A percentile compares a stretch with the other conserved stretches of the same genome.
Conservation (phyloP, 2,329 filamentous ascomycete species). For the Nannizzia gypsea region DNA sequence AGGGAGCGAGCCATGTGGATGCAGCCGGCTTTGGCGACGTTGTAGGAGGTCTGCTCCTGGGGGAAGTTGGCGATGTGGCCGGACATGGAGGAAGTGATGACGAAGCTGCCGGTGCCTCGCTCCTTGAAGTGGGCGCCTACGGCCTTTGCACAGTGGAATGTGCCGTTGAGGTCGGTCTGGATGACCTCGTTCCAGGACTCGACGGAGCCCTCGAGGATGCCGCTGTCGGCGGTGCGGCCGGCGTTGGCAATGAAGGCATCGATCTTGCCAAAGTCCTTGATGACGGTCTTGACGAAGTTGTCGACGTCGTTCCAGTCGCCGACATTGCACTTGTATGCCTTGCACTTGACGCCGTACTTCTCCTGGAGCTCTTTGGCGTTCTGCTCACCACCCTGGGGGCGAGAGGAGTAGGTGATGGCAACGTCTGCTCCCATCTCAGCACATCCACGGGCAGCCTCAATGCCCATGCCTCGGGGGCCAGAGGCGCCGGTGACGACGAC, state of each 20-base stretch:
- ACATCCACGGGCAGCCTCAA: slow-evolving; percentile 53
- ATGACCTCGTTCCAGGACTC: slow-evolving; percentile 67
- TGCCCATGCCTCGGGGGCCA: slow-evolving; percentile 56
- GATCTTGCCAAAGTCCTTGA: slow-evolving; percentile 59
- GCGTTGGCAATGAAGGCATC: slow-evolving; percentile 59
- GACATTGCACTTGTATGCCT: slow-evolving; percentile 56
- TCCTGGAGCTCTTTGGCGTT: slow-evolving; percentile 51
- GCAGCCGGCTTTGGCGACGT: slow-evolving; percentile 54
- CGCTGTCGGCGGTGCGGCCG: slow-evolving; percentile 56
- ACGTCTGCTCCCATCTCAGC: slow-evolving; percentile 54
- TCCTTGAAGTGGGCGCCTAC: slow-evolving; percentile 69
- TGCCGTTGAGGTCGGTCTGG: slow-evolving; percentile 75
- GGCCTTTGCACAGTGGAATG: slow-evolving; percentile 74
- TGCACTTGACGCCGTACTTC: slow-evolving; percentile 53
- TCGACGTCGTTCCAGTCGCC: slow-evolving; percentile 46
- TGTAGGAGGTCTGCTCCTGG: slow-evolving; percentile 56
- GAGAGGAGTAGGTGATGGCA: slow-evolving; percentile 56
- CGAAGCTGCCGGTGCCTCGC: slow-evolving; percentile 50
- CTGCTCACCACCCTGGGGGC: slow-evolving; percentile 50
- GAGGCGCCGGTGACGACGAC: slow-evolving; percentile 40
- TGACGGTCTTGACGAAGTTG: slow-evolving; percentile 45
- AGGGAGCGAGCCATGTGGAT: slow-evolving; percentile 53
- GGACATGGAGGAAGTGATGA: slow-evolving; percentile 55
- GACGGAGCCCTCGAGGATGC: slow-evolving; percentile 57
- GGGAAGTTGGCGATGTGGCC: slow-evolving; percentile 46